Evolutionary conservation across 768 basidiomycete genomes (phyloP).

Genomic region (Naganishia friedmannii): DNA sequence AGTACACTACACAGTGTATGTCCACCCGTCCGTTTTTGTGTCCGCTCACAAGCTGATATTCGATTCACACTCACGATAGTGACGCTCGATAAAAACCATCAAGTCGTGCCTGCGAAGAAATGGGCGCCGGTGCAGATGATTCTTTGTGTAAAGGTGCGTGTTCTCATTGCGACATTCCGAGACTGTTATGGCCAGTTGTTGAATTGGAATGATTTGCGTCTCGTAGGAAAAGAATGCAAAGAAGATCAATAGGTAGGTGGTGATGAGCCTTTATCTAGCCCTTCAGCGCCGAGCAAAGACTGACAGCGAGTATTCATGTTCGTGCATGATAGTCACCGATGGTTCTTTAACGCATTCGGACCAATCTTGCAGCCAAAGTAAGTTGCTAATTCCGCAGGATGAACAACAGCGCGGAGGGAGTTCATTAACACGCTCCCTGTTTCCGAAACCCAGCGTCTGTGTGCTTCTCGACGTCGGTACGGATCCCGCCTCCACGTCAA

Average conservation of each 20-base stretch:
- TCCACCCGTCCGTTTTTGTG: not conserved
- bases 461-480: conserved; percentile 95
- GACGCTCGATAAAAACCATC: conserved; percentile 73
- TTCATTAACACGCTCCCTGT: not conserved
- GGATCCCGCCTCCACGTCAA: conserved; percentile 76
- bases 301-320: not conserved
- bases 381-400: not conserved
- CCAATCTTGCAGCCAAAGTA: conserved; percentile 46
- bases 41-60: not conserved
- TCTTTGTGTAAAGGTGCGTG: conserved; percentile 59
- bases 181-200: conserved; percentile 32
- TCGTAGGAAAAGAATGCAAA: conserved; percentile 33
- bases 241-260: conserved; percentile 30
- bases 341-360: conserved; percentile 68
- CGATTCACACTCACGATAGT: no score
- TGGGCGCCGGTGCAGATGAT: conserved; percentile 86
- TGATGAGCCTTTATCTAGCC: no score
- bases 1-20: conserved; percentile 76
- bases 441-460: conserved; percentile 69
- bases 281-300: no score
- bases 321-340: conserved; percentile 58
- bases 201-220: not conserved
- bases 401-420: no score
- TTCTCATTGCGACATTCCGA: conserved; percentile 42
- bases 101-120: conserved; percentile 71